Evolutionary conservation across 139 green algal species (phyloP).

Genomic region (Chlamydomonas sp.): DNA sequence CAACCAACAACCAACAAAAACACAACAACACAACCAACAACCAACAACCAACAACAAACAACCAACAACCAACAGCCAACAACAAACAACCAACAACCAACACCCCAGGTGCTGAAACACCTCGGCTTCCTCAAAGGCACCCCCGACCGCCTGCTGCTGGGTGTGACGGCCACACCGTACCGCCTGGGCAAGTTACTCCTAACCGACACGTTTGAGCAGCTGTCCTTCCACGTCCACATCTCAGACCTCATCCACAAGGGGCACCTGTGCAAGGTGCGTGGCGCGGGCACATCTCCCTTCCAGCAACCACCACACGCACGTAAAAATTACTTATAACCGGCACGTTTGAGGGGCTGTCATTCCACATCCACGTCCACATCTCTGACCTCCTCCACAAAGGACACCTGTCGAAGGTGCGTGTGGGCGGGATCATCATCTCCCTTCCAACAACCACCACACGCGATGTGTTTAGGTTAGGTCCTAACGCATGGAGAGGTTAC

Average conservation of each 20-base stretch:
- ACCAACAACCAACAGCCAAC: too few relatives aligned
- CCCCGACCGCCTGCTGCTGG: neutral
- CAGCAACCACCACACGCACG: too few relatives aligned
- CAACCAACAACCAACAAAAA: too few relatives aligned
- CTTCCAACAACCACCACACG: too few relatives aligned
- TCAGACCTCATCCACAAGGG: conserved; percentile 11
- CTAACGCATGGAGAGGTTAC: too few relatives aligned
- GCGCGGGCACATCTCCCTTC: too few relatives aligned
- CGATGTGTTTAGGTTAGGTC: too few relatives aligned
- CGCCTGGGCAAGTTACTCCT: neutral
- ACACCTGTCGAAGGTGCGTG: conserved; percentile 1
- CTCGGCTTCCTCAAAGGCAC: neutral
- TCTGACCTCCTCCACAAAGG: neutral
- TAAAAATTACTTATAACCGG: too few relatives aligned
- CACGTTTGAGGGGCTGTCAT: neutral
- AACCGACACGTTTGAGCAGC: neutral
- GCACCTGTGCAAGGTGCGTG: conserved; percentile 11
- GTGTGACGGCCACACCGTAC: conserved; percentile 13
- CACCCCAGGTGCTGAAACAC: neutral
- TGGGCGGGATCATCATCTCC: conserved; percentile 8
- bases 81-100: too few relatives aligned
- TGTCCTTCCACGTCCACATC: neutral
- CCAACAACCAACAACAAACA: too few relatives aligned
- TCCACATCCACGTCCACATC: neutral
- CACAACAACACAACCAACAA: too few relatives aligned